These are phyloP conservation scores for Amanita jacksonii DNA, from an alignment of 768 basidiomycete genomes.

Conservation along the genomic window DNA sequence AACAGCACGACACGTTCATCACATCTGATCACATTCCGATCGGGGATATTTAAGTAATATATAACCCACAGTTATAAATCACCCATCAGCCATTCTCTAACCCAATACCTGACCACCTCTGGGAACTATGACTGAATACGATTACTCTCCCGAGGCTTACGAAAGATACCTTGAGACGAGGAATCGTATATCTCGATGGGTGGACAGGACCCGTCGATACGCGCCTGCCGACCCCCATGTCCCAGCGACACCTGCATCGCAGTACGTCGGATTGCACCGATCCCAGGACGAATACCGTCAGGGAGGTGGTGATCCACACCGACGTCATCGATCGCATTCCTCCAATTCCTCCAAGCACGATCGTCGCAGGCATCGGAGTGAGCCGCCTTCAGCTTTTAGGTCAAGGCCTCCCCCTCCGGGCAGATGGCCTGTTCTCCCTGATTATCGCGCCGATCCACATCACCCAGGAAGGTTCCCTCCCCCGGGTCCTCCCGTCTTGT, in stretches of 20 bases:
- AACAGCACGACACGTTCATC: too few species aligned
- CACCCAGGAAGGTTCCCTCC: not conserved
- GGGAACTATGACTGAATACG: conserved; percentile 47
- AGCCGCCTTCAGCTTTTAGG: not conserved
- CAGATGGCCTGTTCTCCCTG: not conserved
- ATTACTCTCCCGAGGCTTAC: conserved; percentile 47
- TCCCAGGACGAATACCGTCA: not conserved
- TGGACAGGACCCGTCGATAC: conserved; percentile 21
- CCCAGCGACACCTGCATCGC: conserved; percentile 22
- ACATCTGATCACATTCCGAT: too few species aligned
- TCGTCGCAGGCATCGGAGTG: not conserved
- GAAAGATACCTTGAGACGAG: conserved; percentile 38
- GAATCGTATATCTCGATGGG: conserved; percentile 38
- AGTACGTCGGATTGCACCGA: conserved; percentile 9
- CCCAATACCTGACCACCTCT: conserved; percentile 3
- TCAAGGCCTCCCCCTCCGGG: not conserved
- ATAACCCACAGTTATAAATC: too few species aligned
- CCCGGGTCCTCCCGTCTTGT: not conserved
- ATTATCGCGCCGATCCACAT: not conserved
- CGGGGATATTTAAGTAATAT: too few species aligned
- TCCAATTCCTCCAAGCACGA: conserved; percentile 1
- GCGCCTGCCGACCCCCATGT: conserved; percentile 21
- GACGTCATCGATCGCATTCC: conserved; percentile 1
- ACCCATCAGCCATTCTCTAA: too few species aligned
- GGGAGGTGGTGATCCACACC: not conserved